Conservation (phyloP, 192 early-diverging fungal genomes). For the Coemansia sp. region DNA sequence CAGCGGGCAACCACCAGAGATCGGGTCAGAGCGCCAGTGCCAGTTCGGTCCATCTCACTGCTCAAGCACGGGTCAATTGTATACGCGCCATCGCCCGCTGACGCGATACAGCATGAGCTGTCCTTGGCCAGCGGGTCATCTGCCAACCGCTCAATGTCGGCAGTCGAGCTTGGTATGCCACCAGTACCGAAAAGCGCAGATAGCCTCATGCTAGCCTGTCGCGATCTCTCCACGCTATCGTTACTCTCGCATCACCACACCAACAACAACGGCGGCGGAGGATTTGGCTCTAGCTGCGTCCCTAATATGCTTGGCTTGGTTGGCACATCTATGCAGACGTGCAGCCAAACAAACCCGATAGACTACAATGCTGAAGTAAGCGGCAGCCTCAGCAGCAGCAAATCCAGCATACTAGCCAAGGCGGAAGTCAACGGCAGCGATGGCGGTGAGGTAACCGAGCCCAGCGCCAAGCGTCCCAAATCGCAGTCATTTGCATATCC, state of each 20-base stretch:
- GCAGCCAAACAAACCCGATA: background rate
- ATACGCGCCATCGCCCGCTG: background rate
- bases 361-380: background rate
- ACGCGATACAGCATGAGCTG: background rate
- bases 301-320: slow-evolving; percentile 17
- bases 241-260: slow-evolving; percentile 14
- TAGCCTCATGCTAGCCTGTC: slow-evolving; percentile 18
- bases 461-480: slow-evolving; percentile 33
- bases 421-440: background rate
- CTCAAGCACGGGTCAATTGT: background rate
- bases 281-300: slow-evolving; percentile 8
- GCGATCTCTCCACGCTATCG: slow-evolving; percentile 38
- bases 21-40: background rate
- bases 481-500: slow-evolving; percentile 17
- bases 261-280: background rate
- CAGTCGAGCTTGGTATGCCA: background rate
- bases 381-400: slow-evolving; percentile 12
- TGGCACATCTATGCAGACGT: background rate
- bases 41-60: slow-evolving; percentile 13
- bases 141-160: slow-evolving; percentile 1
- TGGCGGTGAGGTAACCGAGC: slow-evolving; percentile 2
- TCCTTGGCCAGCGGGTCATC: background rate
- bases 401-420: background rate
- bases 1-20: background rate
- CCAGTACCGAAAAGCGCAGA: background rate